Conservation (phyloP, 345 rosid genomes). For the Toxicodendron radicans region DNA sequence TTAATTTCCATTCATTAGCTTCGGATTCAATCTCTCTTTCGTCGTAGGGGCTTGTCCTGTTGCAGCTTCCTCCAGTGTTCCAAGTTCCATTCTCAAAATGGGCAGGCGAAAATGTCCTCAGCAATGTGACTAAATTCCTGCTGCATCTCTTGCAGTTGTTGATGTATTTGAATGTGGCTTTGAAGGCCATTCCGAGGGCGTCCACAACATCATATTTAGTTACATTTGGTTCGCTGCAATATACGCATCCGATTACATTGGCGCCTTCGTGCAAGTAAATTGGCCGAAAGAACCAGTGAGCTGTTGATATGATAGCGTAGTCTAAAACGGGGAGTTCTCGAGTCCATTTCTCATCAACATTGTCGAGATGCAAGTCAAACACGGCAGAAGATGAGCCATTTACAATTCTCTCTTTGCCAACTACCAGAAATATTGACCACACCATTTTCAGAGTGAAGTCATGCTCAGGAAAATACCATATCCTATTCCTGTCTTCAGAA, state of each 20-base stretch:
- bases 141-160: conserved; percentile 40
- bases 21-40: conserved; percentile 26
- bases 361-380: conserved; percentile 48
- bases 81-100: conserved; percentile 86
- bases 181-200: conserved; percentile 53
- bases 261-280: conserved; percentile 44
- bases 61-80: conserved; percentile 81
- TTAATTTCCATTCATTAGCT: conserved; percentile 48
- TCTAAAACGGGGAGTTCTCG: conserved; percentile 40
- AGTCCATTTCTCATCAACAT: conserved; percentile 54
- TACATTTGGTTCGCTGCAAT: conserved; percentile 51
- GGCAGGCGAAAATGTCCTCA: conserved; percentile 87
- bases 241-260: conserved; percentile 56
- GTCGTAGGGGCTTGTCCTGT: conserved; percentile 49
- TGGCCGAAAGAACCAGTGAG: conserved; percentile 85
- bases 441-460: conserved; percentile 64
- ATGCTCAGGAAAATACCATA: conserved; percentile 69
- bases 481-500: conserved; percentile 55
- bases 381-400: conserved; percentile 54
- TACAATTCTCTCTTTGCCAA: conserved; percentile 48
- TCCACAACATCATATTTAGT: conserved; percentile 38
- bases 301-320: conserved; percentile 59
- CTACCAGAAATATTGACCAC: conserved; percentile 72
- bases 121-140: conserved; percentile 37
- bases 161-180: conserved; percentile 50